Base-by-base conservation (phyloP, 306 rosid genomes). In the Malus sylvestris region DNA sequence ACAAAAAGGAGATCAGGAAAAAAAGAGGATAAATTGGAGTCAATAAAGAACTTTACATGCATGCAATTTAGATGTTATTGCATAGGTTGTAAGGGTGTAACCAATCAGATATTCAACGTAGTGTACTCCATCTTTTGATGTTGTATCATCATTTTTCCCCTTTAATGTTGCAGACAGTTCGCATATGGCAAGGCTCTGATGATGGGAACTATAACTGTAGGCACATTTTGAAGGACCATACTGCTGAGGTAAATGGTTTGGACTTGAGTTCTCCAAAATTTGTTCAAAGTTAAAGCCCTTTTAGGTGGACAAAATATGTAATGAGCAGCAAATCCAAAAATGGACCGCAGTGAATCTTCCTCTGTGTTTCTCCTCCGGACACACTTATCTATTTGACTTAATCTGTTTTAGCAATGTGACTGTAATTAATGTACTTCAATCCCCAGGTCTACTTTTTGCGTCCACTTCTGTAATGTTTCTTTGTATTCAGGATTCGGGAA, bases 151-250 rank as follows among this genome's bases (percentile, higher is more conserved):
- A 62, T 35, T 58, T 65, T 44, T 80, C 46, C 49, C 42, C 57
- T 57, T 79, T 76, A 19, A 53, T 68, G 55, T 78, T 84, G 82
- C 88, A 96, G 99, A 91, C 99, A 12, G 98, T 96, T 61, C 98
- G 99, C 27, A 68, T 91, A 73, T 96, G 99, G 99, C 94, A 92
- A 89, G 86, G 80, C 35, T 85, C 97, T 71, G 90, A 91, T 76
- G 96, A 88, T 77, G 98, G 97, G 71, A 82, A 72, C 84, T 96
- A 92, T 64, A 85, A 75, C 83, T 92, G 99, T 81, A 83, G 80
- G 29, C 98, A 96, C 71, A 75, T 88, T 74, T 78, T 96, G 80
- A 89, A 79, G 81, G 99, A 96, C 84, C 99, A 96, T 78, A 75
- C 89, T 4, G 98, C 97, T 14, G 99, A 96, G 98, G 99, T 88